Evolutionary conservation across 2,329 filamentous ascomycete species (phyloP).

Genomic region (Trichoderma sp.): DNA sequence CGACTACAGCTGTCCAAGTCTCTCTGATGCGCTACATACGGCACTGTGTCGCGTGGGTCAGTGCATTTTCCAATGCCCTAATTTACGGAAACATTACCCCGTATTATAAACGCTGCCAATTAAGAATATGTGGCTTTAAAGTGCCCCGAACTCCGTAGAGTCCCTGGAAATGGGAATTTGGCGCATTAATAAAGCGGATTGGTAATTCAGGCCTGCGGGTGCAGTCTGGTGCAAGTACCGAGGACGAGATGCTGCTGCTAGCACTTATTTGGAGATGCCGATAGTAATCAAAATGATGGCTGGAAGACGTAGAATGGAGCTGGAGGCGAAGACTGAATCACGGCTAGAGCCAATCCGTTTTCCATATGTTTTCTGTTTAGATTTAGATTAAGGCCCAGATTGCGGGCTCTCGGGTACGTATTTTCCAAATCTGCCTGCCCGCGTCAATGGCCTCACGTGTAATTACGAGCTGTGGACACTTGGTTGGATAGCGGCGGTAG

Average conservation of each 20-base stretch:
- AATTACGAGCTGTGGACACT: constrained; percentile 16
- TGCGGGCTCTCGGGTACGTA: not conserved
- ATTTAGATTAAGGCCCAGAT: constrained; percentile 6
- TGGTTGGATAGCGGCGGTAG: not conserved
- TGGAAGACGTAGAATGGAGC: not conserved
- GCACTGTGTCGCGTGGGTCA: constrained; percentile 20
- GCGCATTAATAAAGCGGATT: constrained; percentile 18
- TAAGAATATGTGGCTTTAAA: not conserved
- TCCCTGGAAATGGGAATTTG: not conserved
- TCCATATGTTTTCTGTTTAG: not conserved
- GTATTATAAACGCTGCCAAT: not conserved
- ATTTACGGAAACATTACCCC: not conserved
- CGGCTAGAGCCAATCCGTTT: not conserved
- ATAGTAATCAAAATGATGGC: too few relatives aligned
- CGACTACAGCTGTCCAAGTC: not conserved
- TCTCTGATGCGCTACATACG: not conserved
- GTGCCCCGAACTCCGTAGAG: constrained; percentile 14
- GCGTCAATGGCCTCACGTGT: not conserved
- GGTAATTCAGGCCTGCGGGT: not conserved
- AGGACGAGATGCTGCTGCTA: not conserved
- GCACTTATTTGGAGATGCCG: not conserved
- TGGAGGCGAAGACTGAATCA: not conserved
- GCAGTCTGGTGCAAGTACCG: not conserved
- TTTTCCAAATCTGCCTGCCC: not conserved
- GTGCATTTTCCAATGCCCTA: not conserved